Conservation (phyloP, 108 stramenopile genomes). For the Cyclotella atomus region DNA sequence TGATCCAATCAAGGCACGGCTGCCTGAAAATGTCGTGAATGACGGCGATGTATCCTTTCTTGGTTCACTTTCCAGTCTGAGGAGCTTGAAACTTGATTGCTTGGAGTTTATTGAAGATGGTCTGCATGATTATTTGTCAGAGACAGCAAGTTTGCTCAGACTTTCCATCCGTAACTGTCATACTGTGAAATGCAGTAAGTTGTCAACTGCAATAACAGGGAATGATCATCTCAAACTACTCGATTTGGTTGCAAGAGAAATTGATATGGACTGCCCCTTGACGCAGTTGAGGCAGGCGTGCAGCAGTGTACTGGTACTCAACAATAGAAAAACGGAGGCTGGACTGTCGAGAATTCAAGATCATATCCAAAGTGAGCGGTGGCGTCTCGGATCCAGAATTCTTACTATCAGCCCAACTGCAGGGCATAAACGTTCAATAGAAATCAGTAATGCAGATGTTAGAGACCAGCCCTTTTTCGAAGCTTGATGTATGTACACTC, state of each 20-base stretch:
- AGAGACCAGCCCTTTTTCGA: background rate
- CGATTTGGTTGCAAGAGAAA: constrained; percentile 19
- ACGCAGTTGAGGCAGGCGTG: background rate
- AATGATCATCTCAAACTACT: constrained; percentile 15
- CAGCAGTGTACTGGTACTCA: constrained; percentile 22
- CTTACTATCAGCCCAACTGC: background rate
- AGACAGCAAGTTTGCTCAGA: constrained; percentile 6
- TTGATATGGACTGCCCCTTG: constrained; percentile 17
- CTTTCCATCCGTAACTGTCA: constrained; percentile 21
- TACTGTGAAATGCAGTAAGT: background rate
- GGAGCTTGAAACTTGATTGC: constrained; percentile 21
- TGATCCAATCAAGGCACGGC: background rate
- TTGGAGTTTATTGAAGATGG: background rate
- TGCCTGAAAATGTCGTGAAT: background rate
- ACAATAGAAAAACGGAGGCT: constrained; percentile 25
- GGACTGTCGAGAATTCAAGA: background rate
- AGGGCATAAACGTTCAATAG: background rate
- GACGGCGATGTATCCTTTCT: background rate
- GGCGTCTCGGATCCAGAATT: constrained; percentile 20
- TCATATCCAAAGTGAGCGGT: background rate
- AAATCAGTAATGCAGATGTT: background rate
- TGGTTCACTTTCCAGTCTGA: constrained; percentile 3
- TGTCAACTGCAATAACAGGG: background rate
- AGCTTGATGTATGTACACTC: constrained; percentile 17
- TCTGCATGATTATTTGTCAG: constrained; percentile 1